Base-by-base conservation (phyloP, 176 grass and related monocot genomes). In the Oryza coarctata region DNA sequence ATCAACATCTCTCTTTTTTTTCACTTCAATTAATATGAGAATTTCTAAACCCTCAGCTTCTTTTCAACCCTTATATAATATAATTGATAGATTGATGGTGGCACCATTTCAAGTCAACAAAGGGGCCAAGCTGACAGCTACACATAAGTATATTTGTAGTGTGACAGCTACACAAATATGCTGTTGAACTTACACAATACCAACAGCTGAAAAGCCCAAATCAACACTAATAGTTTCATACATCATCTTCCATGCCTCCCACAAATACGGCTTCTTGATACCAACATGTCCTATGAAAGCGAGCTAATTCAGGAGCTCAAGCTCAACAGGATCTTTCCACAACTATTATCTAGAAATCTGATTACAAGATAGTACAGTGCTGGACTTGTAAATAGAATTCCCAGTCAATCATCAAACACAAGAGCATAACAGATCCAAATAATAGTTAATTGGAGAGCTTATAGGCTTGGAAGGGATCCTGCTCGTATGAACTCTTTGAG, bases 401-500 rank as follows among this genome's bases (percentile, higher is more conserved):
- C 9, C 11, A 35, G 63, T 17, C 12, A 80, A 17, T 20, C 71
- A 81, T 29, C 2, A 64, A 40, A 68, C n/a, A 74, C 43, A 58
- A n/a, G n/a, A 3, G 7, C n/a, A 60, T n/a, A 2, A 73, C 38
- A 63, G 13, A 15, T 55, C 58, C 34, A 61, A 77, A 71, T 50
- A 70, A 84, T 41, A 25, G 55, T 60, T 11, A 82, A 38, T 14
- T 20, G 34, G 39, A 30, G 77, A 87, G 67, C 28, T 84, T 85
- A 80, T 70, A 95, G 76, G 50, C 72, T 89, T 6, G 93, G 96
- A n/a, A 95, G 75, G 28, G 90, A 80, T 55, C 76, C 73, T 26
- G 82, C 80, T 25, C 87, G 58, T 82, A 99, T 92, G 27, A 99
- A 82, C 22, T 95, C 88, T 68, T 98, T 98, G 55, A 95, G 92